Conservation (phyloP, 2,329 filamentous ascomycete genomes). For the Pseudonectria buxi region DNA sequence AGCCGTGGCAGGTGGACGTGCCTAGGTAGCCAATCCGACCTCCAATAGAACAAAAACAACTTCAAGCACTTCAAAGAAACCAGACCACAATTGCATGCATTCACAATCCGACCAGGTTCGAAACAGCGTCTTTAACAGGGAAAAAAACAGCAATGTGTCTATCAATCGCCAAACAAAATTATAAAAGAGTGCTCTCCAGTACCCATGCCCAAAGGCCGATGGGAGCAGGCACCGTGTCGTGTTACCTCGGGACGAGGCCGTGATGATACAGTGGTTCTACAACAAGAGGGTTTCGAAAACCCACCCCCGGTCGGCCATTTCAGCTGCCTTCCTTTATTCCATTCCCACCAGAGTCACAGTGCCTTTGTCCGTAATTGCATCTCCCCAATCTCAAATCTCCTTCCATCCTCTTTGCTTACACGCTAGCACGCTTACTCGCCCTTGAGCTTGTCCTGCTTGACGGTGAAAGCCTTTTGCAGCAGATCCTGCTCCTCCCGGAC, state of each 20-base stretch:
- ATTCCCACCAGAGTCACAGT: background rate
- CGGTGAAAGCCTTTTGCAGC: conserved; percentile 57
- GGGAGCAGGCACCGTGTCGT: conserved; percentile 15
- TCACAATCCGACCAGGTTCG: no score
- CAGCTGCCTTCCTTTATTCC: conserved; percentile 8
- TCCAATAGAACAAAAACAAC: conserved; percentile 2
- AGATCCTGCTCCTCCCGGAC: conserved; percentile 89
- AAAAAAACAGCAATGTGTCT: background rate
- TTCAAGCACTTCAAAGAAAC: conserved; percentile 1
- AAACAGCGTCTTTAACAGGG: background rate
- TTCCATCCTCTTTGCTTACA: conserved; percentile 1
- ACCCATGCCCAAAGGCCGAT: conserved; percentile 17
- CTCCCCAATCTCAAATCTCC: background rate
- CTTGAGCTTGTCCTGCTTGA: conserved; percentile 64
- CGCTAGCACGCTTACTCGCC: conserved; percentile 42
- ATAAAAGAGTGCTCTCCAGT: conserved; percentile 18
- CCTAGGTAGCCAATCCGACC: conserved; percentile 8
- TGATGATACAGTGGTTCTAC: conserved; percentile 29
- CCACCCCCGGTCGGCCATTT: conserved; percentile 16
- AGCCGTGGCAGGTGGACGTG: conserved; percentile 64
- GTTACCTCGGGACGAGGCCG: conserved; percentile 22
- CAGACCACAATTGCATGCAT: no score
- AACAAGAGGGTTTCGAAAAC: conserved; percentile 17
- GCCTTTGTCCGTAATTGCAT: background rate
- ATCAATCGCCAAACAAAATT: conserved; percentile 9